phyloP scores from a whole-genome alignment of 2,329 filamentous ascomycete species.

The Drechmeria coniospora region DNA sequence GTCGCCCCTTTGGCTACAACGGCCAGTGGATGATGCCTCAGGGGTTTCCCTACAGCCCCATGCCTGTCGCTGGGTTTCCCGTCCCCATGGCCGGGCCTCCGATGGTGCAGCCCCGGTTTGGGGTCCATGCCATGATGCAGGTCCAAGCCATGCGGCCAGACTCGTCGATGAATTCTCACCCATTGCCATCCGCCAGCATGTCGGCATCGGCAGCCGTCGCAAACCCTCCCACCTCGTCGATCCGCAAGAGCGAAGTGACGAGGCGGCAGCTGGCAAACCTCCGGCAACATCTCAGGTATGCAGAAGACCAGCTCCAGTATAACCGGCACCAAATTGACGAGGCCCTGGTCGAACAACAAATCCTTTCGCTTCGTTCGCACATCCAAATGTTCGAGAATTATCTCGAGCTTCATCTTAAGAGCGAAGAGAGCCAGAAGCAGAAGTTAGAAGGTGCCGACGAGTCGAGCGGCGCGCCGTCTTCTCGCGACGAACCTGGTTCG shows the following conservation, averaged over 20 bases:
- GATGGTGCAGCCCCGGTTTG: constrained; percentile 7
- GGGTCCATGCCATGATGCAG: constrained; percentile 10
- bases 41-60: constrained; percentile 10
- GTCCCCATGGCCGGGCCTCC: constrained; percentile 11
- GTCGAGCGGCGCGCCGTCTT: constrained; percentile 7
- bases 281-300: constrained; percentile 35
- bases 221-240: constrained; percentile 38
- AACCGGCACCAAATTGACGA: constrained; percentile 50
- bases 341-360: constrained; percentile 29
- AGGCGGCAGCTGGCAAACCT: constrained; percentile 40
- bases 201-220: constrained; percentile 6
- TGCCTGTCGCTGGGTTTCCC: constrained; percentile 14
- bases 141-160: constrained; percentile 6
- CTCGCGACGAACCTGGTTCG: constrained; percentile 4
- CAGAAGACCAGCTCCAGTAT: constrained; percentile 43
- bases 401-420: constrained; percentile 26
- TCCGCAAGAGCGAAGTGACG: constrained; percentile 44
- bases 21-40: constrained; percentile 27
- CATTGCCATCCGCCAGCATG: constrained; percentile 6
- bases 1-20: constrained; percentile 28
- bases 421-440: constrained; percentile 28
- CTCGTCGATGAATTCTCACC: constrained; percentile 6
- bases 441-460: constrained; percentile 15
- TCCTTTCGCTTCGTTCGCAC: constrained; percentile 24
- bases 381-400: constrained; percentile 35